These are phyloP conservation scores for Pseudonectria foliicola DNA, from an alignment of 2,329 filamentous ascomycete genomes.

Conservation along the genomic window DNA sequence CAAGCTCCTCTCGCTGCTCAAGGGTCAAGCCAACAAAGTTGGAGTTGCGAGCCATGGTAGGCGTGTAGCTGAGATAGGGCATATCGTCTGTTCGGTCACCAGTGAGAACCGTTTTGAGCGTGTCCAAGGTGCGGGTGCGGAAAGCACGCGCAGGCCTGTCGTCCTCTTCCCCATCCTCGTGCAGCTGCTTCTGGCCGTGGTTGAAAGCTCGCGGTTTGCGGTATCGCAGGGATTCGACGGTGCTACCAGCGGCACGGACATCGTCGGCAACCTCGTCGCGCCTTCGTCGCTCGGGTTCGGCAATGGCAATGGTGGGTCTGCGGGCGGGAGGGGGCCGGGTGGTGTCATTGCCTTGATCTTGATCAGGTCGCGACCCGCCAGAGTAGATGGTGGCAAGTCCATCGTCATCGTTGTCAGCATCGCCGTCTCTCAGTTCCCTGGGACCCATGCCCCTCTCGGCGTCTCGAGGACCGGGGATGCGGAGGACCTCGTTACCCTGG, in stretches of 20 bases:
- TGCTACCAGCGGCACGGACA: conserved; percentile 33
- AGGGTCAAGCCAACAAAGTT: conserved; percentile 82
- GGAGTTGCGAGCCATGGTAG: conserved; percentile 88
- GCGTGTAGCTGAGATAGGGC: conserved; percentile 91
- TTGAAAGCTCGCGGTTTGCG: conserved; percentile 36
- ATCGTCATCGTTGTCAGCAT: conserved; percentile 31
- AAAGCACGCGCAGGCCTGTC: conserved; percentile 17
- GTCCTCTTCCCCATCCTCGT: conserved; percentile 28
- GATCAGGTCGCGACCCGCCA: conserved; percentile 19
- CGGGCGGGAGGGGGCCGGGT: conserved; percentile 27
- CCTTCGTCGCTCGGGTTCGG: conserved; percentile 46
- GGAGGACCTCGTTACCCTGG: conserved; percentile 65
- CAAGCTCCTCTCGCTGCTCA: conserved; percentile 88
- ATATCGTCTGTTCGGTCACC: conserved; percentile 53
- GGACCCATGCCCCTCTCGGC: conserved; percentile 77
- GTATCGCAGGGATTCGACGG: conserved; percentile 34
- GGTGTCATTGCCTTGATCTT: conserved; percentile 10
- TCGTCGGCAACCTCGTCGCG: conserved; percentile 35
- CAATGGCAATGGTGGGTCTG: conserved; percentile 57
- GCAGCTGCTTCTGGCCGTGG: conserved; percentile 30
- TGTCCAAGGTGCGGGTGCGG: conserved; percentile 47
- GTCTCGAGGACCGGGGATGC: conserved; percentile 87
- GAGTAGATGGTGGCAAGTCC: conserved; percentile 20
- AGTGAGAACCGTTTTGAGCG: conserved; percentile 49
- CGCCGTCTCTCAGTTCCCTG: conserved; percentile 37